These are phyloP conservation scores for Cercospora beticola DNA, from an alignment of 2,329 filamentous ascomycete species.

Conservation along the genomic window DNA sequence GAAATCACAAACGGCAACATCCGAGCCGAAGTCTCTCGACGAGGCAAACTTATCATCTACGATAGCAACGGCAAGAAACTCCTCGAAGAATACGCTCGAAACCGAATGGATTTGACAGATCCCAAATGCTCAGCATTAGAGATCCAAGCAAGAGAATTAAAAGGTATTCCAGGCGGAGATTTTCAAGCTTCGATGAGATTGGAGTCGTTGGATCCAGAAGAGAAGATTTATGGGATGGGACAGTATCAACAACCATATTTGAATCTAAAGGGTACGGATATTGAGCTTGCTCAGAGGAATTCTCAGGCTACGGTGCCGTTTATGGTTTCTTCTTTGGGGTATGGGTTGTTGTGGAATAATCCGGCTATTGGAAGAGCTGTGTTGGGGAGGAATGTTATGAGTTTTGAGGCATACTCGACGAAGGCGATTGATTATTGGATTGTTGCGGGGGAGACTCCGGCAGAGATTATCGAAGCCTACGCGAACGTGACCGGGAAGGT, in stretches of 20 bases:
- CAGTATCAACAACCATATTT: constrained; percentile 66
- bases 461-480: constrained; percentile 58
- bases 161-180: constrained; percentile 52
- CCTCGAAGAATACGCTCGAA: constrained; percentile 56
- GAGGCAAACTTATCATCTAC: constrained; percentile 53
- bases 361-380: constrained; percentile 61
- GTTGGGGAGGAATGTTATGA: constrained; percentile 61
- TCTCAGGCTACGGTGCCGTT: constrained; percentile 67
- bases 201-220: constrained; percentile 53
- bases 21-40: constrained; percentile 47
- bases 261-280: constrained; percentile 62
- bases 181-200: constrained; percentile 61
- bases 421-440: constrained; percentile 64
- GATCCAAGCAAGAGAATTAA: constrained; percentile 59
- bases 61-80: constrained; percentile 42
- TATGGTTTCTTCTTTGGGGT: constrained; percentile 58
- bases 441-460: constrained; percentile 57
- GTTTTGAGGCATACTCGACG: constrained; percentile 61
- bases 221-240: constrained; percentile 68
- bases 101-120: constrained; percentile 53
- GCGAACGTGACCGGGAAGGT: constrained; percentile 57
- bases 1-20: constrained; percentile 52
- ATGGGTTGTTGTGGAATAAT: constrained; percentile 67
- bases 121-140: constrained; percentile 60
- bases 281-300: constrained; percentile 66